phyloP scores from a whole-genome alignment of 208 protist genomes.

The Phytomonas francai region DNA sequence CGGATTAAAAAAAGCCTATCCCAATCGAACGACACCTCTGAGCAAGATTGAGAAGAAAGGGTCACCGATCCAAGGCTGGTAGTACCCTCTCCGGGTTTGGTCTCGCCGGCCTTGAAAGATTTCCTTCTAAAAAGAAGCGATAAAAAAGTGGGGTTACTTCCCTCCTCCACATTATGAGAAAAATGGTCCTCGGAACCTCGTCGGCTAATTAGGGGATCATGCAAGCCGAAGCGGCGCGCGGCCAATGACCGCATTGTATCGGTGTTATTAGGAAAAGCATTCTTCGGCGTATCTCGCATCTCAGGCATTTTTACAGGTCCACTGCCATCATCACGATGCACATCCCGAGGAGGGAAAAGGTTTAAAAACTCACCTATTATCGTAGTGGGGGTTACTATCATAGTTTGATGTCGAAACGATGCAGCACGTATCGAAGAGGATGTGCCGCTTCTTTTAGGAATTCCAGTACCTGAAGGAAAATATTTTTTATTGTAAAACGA shows the following conservation, averaged over 20 bases:
- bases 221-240: too few species aligned
- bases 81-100: not conserved
- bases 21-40: not conserved
- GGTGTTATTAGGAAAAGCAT: not conserved
- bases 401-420: not conserved
- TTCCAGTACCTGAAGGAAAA: not conserved
- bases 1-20: not conserved
- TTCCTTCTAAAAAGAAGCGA: not conserved
- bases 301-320: not conserved
- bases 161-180: not conserved
- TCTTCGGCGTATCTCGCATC: not conserved
- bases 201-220: not conserved
- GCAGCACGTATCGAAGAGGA: not conserved
- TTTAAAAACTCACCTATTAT: not conserved
- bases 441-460: not conserved
- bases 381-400: not conserved
- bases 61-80: not conserved
- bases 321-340: not conserved
- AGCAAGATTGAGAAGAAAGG: not conserved
- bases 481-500: not conserved
- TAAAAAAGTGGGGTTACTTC: not conserved
- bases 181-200: not conserved
- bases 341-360: not conserved
- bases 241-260: not conserved
- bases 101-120: not conserved